Evolutionary conservation across 2,329 filamentous ascomycete genomes (phyloP), one percentile per base, ranked within the genome.

Genomic region (Berkeleyomyces rouxiae): DNA sequence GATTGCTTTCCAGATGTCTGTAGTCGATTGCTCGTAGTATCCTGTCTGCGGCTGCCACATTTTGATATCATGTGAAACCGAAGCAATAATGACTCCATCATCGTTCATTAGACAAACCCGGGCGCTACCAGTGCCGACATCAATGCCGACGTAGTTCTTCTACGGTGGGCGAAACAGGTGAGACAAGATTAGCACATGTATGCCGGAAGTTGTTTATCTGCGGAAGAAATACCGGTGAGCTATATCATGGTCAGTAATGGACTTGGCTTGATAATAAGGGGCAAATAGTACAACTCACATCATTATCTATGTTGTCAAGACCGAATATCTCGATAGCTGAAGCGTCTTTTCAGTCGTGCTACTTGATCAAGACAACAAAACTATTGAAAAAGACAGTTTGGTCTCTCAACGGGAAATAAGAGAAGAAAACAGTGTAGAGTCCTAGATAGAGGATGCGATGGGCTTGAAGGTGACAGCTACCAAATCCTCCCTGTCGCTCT

Each of bases 1-100:
- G 72, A 99, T 96, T 74, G 90, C 92, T 67, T 84, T 81, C 93
- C 93, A 99, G 70, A 99, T 99, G 73, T 99, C 89, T 59, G 85
- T 88, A 0, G 93, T 97, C 13, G 92, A 97, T 92, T 99, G 93
- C 78, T 99, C 93, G 74, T 90, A 91, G 72, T 85, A 87, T 63
- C 85, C 86, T 40, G 80, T 81, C 71, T 88, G 79, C 10, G 87
- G 86, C 73, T 90, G 85, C 87, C 87, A 91, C 58, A 90, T 78
- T 70, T 86, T 85, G 74, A 91, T 91, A 68, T 88, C 81, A 71
- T 90, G 82, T 2, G 86, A 83, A 31, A 86, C 85, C 67, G 90
- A 73, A 11, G 81, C 83, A 70, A 85, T 84, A 74, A 99, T 97
- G 71, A 96, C 90, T 61, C 93, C 93, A 47, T 87, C 85, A 66